Percentiles rank a stretch among this genome's conserved stretches.
Evolutionary conservation across 192 early-diverging fungal species (phyloP).

Genomic region (Podila minutissima): DNA sequence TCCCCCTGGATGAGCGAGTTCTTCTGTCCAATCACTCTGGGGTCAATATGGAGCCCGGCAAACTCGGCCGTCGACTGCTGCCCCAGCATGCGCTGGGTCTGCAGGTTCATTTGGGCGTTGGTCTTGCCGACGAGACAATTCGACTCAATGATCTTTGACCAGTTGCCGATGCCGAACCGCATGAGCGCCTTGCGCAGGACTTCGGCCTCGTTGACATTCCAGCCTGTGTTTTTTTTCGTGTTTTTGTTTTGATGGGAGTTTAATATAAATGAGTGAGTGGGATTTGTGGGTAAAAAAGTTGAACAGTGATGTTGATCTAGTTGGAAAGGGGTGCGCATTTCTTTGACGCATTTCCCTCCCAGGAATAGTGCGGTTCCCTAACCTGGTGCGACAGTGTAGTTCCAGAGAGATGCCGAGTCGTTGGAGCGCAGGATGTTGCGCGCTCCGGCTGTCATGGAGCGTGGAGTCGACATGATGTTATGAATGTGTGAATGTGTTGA

Average conservation of each 20-base stretch:
- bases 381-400: constrained; percentile 92
- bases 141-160: constrained; percentile 94
- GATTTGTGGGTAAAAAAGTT: not conserved
- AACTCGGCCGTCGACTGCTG: constrained; percentile 87
- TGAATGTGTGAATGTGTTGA: constrained; percentile 1
- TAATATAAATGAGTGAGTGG: not conserved
- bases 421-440: constrained; percentile 92
- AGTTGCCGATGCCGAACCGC: constrained; percentile 93
- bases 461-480: constrained; percentile 65
- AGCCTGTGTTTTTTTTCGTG: constrained; percentile 71
- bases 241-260: not conserved
- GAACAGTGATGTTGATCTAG: not conserved
- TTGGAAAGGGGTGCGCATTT: not conserved
- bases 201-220: constrained; percentile 88
- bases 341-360: not conserved
- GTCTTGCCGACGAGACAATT: constrained; percentile 93
- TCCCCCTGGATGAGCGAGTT: constrained; percentile 86
- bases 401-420: constrained; percentile 95
- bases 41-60: constrained; percentile 91
- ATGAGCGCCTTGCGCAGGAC: constrained; percentile 85
- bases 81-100: constrained; percentile 92
- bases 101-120: constrained; percentile 97
- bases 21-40: constrained; percentile 82
- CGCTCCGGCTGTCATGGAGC: constrained; percentile 90
- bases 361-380: not conserved